phyloP scores from a whole-genome alignment of 176 grass and related monocot genomes.

The Carex parvula region DNA sequence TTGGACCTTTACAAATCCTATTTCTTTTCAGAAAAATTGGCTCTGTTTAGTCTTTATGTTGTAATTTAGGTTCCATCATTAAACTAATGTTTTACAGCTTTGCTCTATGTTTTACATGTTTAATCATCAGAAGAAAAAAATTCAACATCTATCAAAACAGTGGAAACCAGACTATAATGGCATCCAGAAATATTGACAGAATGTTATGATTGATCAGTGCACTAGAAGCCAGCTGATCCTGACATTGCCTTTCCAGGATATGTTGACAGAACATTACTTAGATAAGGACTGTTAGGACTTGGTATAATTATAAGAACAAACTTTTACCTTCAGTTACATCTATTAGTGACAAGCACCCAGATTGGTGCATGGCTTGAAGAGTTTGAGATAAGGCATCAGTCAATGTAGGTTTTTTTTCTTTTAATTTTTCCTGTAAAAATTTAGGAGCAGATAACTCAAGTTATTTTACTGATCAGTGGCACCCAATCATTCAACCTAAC shows the following conservation, averaged over 20 bases:
- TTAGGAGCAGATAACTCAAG: not conserved
- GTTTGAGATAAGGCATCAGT: slow-evolving; percentile 75
- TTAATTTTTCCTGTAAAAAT: slow-evolving; percentile 81
- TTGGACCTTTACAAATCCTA: not conserved
- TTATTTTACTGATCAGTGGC: not conserved
- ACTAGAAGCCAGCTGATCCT: not conserved
- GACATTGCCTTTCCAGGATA: not conserved
- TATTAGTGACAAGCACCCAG: slow-evolving; percentile 80
- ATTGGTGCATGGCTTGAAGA: slow-evolving; percentile 83
- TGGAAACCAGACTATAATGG: not conserved
- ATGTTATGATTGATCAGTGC: not conserved
- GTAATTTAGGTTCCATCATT: not conserved
- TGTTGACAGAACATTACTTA: not conserved
- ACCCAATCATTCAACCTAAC: not conserved
- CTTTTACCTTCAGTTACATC: slow-evolving; percentile 84
- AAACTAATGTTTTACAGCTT: not conserved
- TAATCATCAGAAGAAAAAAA: slow-evolving; percentile 11
- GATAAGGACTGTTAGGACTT: not conserved
- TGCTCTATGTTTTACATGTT: not conserved
- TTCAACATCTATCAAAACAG: not conserved
- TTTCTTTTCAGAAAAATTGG: not conserved
- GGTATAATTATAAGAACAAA: slow-evolving; percentile 21
- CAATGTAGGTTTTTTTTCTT: slow-evolving; percentile 86
- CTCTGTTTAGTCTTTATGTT: not conserved
- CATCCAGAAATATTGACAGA: not conserved